Evolutionary conservation across 768 basidiomycete genomes (phyloP), one percentile per base, ranked within the genome.

Genomic region (Phanerochaete sordida): DNA sequence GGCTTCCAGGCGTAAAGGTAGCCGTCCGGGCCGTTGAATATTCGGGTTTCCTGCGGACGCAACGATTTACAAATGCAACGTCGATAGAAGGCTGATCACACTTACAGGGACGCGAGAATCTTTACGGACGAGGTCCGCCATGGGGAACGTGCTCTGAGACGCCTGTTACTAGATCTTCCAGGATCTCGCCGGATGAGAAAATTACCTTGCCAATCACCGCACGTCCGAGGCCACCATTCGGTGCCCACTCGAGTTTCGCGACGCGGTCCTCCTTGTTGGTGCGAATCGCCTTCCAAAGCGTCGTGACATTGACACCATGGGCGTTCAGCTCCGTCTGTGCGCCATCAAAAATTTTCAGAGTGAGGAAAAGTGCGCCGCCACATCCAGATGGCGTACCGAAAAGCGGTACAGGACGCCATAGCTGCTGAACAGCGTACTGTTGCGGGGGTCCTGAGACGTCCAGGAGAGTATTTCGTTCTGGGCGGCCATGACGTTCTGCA

Each of bases 251-350:
- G 56, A 93, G 83, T 76, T 86, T 91, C 64, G 91, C 91, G 69
- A 93, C 87, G 47, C 90, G 86, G 72, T 94, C 91, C 76, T 93
- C 91, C 71, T 88, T 91, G 76, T 88, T 90, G 60, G 88, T 81
- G 53, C 91, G 88, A 67, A 90, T 87, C n/a, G 87, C 76, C 60
- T 89, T 85, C 84, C 84, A 91, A 58, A 93, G 77, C 23, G 88
- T 91, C 24, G 91, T 92, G 57, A 88, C 81, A 66, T 81, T 87
- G 68, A 84, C 82, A 24, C 89, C 90, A 64, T 75, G 87, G 61
- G 78, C 74, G 67, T 73, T 79, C 54, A 84, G 80, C 31, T 81
- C 80, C 46, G 91, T 91, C 91, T 92, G 69, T n/a, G 33, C 19
- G 31, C 19, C n/a, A 31, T 21, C 15, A 57, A 47, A 57, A 62